Evolutionary conservation across 2,329 filamentous ascomycete species (phyloP), one percentile per base, ranked within the genome.

Genomic region (Aspergillus sojae): DNA sequence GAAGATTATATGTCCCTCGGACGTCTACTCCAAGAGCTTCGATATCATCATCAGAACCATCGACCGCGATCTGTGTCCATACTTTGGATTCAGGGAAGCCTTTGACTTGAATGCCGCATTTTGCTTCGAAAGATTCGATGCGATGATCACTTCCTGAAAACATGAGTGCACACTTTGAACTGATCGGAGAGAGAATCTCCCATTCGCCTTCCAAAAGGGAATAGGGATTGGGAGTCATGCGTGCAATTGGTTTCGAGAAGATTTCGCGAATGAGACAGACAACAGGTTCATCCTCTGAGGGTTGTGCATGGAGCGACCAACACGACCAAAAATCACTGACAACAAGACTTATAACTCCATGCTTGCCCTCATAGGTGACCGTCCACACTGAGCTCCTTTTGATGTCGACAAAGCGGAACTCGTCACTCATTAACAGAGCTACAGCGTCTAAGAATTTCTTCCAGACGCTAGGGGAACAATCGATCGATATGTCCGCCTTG

Each of bases 261-360:
- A 82, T 72, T 58, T 81, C 77, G 34, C 84, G 75, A 23, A 81
- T 65, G 1, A 71, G 61, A 58, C 77, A 80, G 30, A 78, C 76
- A 0, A 77, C 75, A 2, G 80, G 76, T 34, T 80, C 72, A 16
- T 71, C 65, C 4, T 68, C 60, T 0, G 76, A 71, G n/a, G 82
- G 74, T 41, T 80, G 81, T 14, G 81, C 79, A 66, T 79, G 86
- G 5, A 88, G 64, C 0, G 78, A 73, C 84, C 86, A 87, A 59
- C 78, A 71, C 9, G 80, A 50, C 11, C 61, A 62, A 14, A 62
- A 53, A n/a, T 55, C 21, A 14, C 62, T 63, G 39, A 78, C 72
- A 2, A 73, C 65, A 58, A 78, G 65, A 16, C 70, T 65, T 55
- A 78, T 62, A 59, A 57, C 60, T 11, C 72, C 70, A 43, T 59